phyloP scores from a whole-genome alignment of 306 rosid species.

The Malus orientalis region DNA sequence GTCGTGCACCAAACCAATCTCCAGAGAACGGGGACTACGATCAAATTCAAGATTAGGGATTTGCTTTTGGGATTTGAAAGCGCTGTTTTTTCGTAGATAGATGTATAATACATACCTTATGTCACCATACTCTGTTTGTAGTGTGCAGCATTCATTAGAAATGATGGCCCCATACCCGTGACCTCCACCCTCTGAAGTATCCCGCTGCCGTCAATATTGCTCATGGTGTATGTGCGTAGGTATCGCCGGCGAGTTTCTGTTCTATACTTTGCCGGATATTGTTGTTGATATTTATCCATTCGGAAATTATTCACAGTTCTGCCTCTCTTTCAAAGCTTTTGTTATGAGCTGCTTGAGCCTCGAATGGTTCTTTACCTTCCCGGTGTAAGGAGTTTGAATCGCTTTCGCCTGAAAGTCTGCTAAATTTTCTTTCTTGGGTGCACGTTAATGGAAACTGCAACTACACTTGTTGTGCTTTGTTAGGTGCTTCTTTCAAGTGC shows the following conservation, averaged over 20 bases:
- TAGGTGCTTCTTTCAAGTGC: too few relatives aligned
- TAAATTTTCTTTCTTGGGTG: not conserved
- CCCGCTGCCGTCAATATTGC: not conserved
- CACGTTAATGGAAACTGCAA: not conserved
- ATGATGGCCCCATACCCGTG: conserved; percentile 17
- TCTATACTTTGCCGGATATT: not conserved
- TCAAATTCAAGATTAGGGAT: conserved; percentile 58
- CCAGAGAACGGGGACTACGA: conserved; percentile 85
- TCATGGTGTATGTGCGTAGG: not conserved
- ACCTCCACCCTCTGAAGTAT: not conserved
- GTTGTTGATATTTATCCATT: not conserved
- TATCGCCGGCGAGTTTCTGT: not conserved
- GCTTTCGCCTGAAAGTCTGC: not conserved
- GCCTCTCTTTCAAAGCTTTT: not conserved
- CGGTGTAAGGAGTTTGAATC: not conserved
- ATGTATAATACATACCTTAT: conserved; percentile 53
- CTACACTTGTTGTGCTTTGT: not conserved
- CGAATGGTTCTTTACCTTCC: too few relatives aligned
- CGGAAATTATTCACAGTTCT: not conserved
- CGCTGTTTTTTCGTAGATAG: conserved; percentile 36
- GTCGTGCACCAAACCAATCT: conserved; percentile 59
- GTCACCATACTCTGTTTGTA: conserved; percentile 43
- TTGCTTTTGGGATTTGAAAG: conserved; percentile 14
- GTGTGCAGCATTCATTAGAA: conserved; percentile 48
- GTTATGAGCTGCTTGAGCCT: not conserved